Evolutionary conservation across 139 green algal genomes (phyloP).

Genomic region (Chlorella sp.): DNA sequence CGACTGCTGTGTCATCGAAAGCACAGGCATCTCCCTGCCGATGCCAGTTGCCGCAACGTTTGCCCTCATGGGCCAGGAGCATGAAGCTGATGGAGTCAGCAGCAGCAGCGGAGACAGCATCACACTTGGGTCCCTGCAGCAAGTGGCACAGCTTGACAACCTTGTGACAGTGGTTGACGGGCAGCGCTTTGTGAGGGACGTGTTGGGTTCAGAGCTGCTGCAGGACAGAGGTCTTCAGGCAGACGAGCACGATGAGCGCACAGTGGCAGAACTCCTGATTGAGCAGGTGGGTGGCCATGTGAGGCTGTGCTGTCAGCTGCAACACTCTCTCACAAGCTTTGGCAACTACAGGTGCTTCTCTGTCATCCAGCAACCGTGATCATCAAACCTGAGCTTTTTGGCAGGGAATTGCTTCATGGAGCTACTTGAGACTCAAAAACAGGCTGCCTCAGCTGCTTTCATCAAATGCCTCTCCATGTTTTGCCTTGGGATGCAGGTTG

Average conservation of each 20-base stretch:
- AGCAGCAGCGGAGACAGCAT: background rate
- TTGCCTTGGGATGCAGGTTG: constrained; percentile 58
- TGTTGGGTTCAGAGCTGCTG: constrained; percentile 34
- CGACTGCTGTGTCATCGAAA: constrained; percentile 77
- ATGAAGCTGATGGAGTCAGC: background rate
- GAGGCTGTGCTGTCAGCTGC: too few relatives aligned
- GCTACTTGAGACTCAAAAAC: background rate
- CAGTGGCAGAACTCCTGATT: constrained; percentile 50
- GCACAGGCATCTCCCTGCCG: constrained; percentile 74
- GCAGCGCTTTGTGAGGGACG: constrained; percentile 27
- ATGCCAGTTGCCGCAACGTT: constrained; percentile 63
- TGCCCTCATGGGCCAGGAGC: constrained; percentile 17
- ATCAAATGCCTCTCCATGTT: too few relatives aligned
- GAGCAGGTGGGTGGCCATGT: too few relatives aligned
- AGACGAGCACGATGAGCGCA: constrained; percentile 52
- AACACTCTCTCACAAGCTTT: too few relatives aligned
- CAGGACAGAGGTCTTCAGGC: constrained; percentile 37
- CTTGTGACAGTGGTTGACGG: constrained; percentile 34
- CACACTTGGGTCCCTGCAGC: background rate
- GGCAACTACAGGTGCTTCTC: too few relatives aligned
- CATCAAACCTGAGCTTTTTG: background rate
- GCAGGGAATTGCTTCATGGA: background rate
- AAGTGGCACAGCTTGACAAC: constrained; percentile 32
- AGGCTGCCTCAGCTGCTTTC: background rate
- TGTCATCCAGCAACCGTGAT: too few relatives aligned